Evolutionary conservation across 768 basidiomycete species (phyloP).

Genomic region (Pleurotus salmoneostramineus): DNA sequence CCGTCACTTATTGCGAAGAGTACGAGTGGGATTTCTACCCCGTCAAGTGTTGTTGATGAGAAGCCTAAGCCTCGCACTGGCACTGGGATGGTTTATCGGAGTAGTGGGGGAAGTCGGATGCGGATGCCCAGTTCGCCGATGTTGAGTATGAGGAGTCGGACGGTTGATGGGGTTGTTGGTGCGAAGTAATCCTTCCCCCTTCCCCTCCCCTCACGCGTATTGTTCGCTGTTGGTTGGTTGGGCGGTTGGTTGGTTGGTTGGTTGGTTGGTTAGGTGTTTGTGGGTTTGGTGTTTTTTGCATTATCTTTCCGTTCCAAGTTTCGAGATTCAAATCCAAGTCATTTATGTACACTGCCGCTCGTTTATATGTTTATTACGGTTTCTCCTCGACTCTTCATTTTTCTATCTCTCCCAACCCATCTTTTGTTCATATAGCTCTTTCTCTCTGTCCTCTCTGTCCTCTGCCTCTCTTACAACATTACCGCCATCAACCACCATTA

Average conservation of each 20-base stretch:
- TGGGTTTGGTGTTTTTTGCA: background rate
- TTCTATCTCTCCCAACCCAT: background rate
- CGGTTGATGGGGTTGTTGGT: no score
- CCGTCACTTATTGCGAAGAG: constrained; percentile 7
- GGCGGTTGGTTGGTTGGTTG: background rate
- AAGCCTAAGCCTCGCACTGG: constrained; percentile 57
- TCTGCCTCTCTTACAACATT: no score
- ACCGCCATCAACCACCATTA: no score
- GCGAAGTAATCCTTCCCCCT: no score
- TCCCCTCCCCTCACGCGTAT: background rate
- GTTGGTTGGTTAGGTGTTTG: background rate
- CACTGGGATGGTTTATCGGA: constrained; percentile 67
- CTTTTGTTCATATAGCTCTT: background rate
- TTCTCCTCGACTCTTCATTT: background rate
- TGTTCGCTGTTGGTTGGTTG: no score
- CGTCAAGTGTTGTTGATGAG: constrained; percentile 1
- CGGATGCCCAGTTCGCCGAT: constrained; percentile 8
- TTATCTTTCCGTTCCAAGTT: background rate
- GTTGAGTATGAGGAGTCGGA: background rate
- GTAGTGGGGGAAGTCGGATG: constrained; percentile 14
- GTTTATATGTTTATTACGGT: background rate
- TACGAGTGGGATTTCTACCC: background rate
- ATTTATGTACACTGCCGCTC: background rate
- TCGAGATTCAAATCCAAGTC: background rate
- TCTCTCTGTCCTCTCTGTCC: no score